These are phyloP conservation scores for Ogataea saltuana DNA, from an alignment of 805 yeast species.

Conservation along the genomic window DNA sequence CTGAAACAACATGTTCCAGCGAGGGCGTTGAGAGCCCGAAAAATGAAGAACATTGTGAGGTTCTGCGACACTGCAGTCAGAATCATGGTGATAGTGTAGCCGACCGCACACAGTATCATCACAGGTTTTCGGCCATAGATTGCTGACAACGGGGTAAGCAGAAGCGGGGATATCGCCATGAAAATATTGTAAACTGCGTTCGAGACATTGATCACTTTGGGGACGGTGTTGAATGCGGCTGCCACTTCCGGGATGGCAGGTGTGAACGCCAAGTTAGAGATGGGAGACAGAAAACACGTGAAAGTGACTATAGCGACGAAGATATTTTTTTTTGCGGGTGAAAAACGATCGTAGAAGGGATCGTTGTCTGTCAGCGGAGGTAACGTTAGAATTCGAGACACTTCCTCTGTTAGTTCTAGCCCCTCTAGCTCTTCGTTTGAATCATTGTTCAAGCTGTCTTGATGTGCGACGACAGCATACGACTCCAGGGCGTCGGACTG, in stretches of 20 bases:
- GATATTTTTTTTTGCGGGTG: slow-evolving; percentile 28
- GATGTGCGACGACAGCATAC: slow-evolving; percentile 3
- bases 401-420: slow-evolving; percentile 14
- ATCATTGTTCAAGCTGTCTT: slow-evolving; percentile 4
- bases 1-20: slow-evolving; percentile 58
- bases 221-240: slow-evolving; percentile 44
- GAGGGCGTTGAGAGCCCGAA: slow-evolving; percentile 50
- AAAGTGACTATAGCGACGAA: slow-evolving; percentile 38
- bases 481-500: slow-evolving; percentile 2
- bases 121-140: slow-evolving; percentile 51
- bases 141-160: slow-evolving; percentile 51
- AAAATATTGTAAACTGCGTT: slow-evolving; percentile 51
- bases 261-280: slow-evolving; percentile 45
- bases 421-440: slow-evolving; percentile 5
- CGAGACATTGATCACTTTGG: slow-evolving; percentile 47
- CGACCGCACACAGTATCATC: slow-evolving; percentile 43
- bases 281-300: slow-evolving; percentile 47
- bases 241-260: slow-evolving; percentile 58
- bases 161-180: slow-evolving; percentile 55
- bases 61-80: slow-evolving; percentile 47
- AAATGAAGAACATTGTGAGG: slow-evolving; percentile 54
- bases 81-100: slow-evolving; percentile 28
- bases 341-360: slow-evolving; percentile 31
- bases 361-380: slow-evolving; percentile 31
- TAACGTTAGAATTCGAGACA: slow-evolving; percentile 16